Percentiles rank a stretch among this genome's conserved stretches.
These are phyloP conservation scores for Cocos nucifera DNA, from an alignment of 176 grass and related monocot species.

Conservation along the genomic window DNA sequence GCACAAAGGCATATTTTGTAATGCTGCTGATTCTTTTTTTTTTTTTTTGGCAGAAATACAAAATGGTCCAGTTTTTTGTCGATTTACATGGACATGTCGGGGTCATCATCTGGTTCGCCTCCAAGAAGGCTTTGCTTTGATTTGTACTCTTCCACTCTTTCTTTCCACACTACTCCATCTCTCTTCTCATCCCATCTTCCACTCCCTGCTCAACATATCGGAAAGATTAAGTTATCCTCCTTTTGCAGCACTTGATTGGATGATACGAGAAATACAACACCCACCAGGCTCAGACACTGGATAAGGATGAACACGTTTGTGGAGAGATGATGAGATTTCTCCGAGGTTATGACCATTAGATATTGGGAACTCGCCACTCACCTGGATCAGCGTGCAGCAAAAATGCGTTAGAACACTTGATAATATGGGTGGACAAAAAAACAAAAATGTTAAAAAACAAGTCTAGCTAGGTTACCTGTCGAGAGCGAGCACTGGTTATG, in stretches of 20 bases:
- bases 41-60: too few species aligned
- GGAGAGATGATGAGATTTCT: conserved; percentile 63
- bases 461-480: conserved; percentile 32
- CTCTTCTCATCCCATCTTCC: conserved; percentile 77
- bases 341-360: conserved; percentile 39
- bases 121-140: conserved; percentile 76
- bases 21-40: too few species aligned
- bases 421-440: too few species aligned
- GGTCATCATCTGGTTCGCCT: conserved; percentile 64
- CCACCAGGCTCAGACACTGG: conserved; percentile 78
- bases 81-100: conserved; percentile 68
- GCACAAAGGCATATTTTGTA: too few species aligned
- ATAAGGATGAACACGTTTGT: conserved; percentile 97
- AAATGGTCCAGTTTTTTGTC: too few species aligned
- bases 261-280: background rate
- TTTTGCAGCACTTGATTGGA: too few species aligned
- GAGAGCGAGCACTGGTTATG: conserved; percentile 76
- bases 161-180: conserved; percentile 84
- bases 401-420: too few species aligned
- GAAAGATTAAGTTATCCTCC: too few species aligned
- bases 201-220: conserved; percentile 39
- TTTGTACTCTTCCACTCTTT: conserved; percentile 98
- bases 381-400: conserved; percentile 27
- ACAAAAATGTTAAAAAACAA: background rate
- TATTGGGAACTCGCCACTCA: conserved; percentile 70